Percentiles rank a stretch among this genome's conserved stretches.
phyloP scores from a whole-genome alignment of 73 alveolate species.

The Blepharisma japonicum region DNA sequence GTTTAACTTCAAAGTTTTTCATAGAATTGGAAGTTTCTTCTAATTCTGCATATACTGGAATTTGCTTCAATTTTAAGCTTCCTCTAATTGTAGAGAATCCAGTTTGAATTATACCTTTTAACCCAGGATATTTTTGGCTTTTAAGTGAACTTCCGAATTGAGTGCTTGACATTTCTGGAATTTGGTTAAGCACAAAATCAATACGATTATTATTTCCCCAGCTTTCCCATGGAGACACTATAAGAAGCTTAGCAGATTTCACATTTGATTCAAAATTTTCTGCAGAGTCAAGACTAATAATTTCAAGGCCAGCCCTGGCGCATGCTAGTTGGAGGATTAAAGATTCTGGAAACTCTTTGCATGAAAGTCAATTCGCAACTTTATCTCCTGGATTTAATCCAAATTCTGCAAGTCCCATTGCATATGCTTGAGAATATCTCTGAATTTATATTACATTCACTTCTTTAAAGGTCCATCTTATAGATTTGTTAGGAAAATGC shows the following conservation, averaged over 20 bases:
- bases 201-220: neutral
- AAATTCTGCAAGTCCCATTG: slow-evolving; percentile 2
- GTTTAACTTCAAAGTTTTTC: neutral
- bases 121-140: neutral
- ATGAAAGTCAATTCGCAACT: neutral
- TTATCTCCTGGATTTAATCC: slow-evolving; percentile 23
- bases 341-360: slow-evolving; percentile 10
- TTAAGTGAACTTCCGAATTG: neutral
- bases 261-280: neutral
- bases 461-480: slow-evolving; percentile 18
- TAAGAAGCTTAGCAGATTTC: neutral
- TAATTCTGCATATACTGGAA: slow-evolving; percentile 4
- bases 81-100: slow-evolving; percentile 21
- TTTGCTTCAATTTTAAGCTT: neutral
- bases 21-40: too few relatives aligned
- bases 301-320: neutral
- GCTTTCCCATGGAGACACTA: slow-evolving; percentile 8
- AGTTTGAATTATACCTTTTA: neutral
- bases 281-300: neutral
- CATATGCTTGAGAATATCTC: slow-evolving; percentile 22
- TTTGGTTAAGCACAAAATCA: neutral
- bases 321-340: slow-evolving; percentile 4
- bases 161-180: neutral
- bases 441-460: slow-evolving; percentile 1
- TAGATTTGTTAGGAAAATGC: neutral